Evolutionary conservation across 2,329 filamentous ascomycete genomes (phyloP), one percentile per base, ranked within the genome.

Genomic region (Cercospora brassicicola): DNA sequence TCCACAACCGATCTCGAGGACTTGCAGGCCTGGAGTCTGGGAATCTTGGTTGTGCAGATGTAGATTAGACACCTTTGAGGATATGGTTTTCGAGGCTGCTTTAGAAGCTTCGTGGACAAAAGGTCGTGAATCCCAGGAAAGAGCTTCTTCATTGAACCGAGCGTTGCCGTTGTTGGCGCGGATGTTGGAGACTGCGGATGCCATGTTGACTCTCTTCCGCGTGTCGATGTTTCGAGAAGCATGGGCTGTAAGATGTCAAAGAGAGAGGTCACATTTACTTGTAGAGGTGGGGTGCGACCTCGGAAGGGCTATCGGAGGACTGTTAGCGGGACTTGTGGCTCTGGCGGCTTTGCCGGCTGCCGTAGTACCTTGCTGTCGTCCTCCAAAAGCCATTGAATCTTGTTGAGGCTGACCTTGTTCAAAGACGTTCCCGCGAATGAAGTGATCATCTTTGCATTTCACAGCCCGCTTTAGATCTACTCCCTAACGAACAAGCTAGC

Each of bases 401-500:
- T 20, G 18, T 20, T 20, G 18, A 20, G 18, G 18, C 18, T 20
- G 18, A 20, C 18, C 18, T 20, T 20, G 18, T 20, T 20, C 18
- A 20, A 20, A 20, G 18, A 20, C 18, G 18, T 20, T 20, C 18
- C 18, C 18, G 18, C 18, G 18, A 20, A 20, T 20, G 18, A 20
- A 20, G 18, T 20, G 18, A 20, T 20, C 18, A 20, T 20, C 18
- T 20, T 20, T 20, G 18, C 18, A 20, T 20, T 20, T 20, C 18
- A 20, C 18, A 20, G 18, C 18, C 18, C 18, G 18, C 18, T 20
- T 20, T 20, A 20, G 18, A 20, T 20, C 18, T 20, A 20, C 18
- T 85, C 83, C 61, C 82, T 76, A 2, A 84, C 80, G 71, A 85
- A 81, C 79, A 85, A 79, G 74, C 81, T 83, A 39, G 83, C 83